Conservation (phyloP, 2,329 filamentous ascomycete genomes). For the Venturia asperata region DNA sequence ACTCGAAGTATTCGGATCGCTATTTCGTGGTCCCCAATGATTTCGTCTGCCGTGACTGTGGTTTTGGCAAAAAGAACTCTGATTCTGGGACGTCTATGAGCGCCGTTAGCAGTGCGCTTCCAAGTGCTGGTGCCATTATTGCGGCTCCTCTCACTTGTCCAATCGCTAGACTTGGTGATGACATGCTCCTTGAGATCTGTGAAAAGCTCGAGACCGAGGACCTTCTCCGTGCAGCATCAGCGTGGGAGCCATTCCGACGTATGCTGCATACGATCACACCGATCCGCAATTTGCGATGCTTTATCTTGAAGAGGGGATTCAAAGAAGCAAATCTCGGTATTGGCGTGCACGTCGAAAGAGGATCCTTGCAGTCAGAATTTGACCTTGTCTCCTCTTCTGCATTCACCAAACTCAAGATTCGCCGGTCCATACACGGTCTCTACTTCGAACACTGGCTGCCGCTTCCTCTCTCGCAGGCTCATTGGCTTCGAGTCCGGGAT, state of each 20-base stretch:
- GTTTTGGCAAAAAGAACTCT: neutral
- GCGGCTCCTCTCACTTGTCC: neutral
- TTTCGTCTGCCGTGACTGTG: constrained; percentile 21
- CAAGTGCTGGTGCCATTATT: neutral
- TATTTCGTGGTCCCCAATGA: constrained; percentile 23
- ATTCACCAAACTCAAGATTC: constrained; percentile 32
- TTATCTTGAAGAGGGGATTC: constrained; percentile 40
- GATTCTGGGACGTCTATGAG: neutral
- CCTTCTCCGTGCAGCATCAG: constrained; percentile 33
- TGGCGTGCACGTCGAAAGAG: constrained; percentile 31
- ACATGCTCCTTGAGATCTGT: constrained; percentile 20
- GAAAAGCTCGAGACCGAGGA: constrained; percentile 28
- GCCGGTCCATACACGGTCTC: constrained; percentile 39
- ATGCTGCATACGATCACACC: constrained; percentile 35
- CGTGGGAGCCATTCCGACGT: constrained; percentile 32
- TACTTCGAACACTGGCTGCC: constrained; percentile 41
- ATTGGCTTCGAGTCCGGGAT: constrained; percentile 37
- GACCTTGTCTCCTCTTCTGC: constrained; percentile 42
- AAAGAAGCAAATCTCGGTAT: constrained; percentile 37
- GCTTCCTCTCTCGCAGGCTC: constrained; percentile 40
- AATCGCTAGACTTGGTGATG: neutral
- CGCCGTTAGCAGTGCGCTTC: neutral
- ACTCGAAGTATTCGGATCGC: constrained; percentile 21
- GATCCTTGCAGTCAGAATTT: constrained; percentile 42
- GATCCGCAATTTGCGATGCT: constrained; percentile 43